Base-by-base conservation (phyloP, 1,139 yeast species). In the Martiniozyma asiatica region DNA sequence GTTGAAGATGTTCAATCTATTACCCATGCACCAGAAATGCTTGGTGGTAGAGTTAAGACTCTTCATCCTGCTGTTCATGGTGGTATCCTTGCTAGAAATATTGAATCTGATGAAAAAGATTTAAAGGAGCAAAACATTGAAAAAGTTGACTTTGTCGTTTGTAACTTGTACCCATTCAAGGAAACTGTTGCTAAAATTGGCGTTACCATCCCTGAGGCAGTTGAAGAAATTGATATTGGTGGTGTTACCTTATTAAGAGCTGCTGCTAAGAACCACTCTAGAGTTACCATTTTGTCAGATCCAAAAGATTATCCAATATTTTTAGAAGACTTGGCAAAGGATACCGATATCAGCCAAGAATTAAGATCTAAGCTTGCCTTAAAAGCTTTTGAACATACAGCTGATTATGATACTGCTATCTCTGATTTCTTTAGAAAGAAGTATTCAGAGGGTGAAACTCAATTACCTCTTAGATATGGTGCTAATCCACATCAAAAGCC, bases 401-500 rank as follows among this genome's bases (percentile, higher is more conserved):
- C 98, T 38, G 95, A 84, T 58, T 89, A 89, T 61, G 98, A 89
- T 54, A 75, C 85, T 36, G 84, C 94, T 38, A 89, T 89, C 53
- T 73, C 96, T 34, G 98, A 89, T 62, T 89, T 84, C 58, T 89
- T 89, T 74, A 78, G 98, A 66, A 89, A 85, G 64, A 89, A 84
- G 61, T 89, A 89, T 64, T 72, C 95, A 30, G 97, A 89, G 61
- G 81, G 76, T 55, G 65, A 63, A 30, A 72, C 93, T 35, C 96
- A 87, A 68, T 66, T 89, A 56, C 92, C 97, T 23, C 70, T 89
- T 49, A 78, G 98, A 64, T 89, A 89, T 59, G 98, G 98, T 56
- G 95, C 95, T 40, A 89, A 89, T 65, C 98, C 98, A 38, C 97
- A 89, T 60, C 98, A 89, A 66, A 87, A 84, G 61, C 98, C 98